These are phyloP conservation scores for Trichoderma sp. DNA, from an alignment of 2,329 filamentous ascomycete genomes.

Conservation along the genomic window DNA sequence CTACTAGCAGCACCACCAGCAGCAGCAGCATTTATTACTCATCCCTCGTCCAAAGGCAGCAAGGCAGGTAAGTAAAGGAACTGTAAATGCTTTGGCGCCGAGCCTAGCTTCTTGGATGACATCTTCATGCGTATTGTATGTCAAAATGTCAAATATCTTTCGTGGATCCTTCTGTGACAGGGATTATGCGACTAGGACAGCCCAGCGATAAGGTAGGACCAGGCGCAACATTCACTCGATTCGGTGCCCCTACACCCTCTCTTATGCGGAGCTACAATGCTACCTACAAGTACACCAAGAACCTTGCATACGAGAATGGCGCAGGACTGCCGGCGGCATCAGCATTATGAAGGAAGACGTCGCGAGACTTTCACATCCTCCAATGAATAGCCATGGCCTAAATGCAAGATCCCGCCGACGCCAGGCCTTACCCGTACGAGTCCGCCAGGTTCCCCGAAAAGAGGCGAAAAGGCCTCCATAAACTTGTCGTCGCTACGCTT, in stretches of 20 bases:
- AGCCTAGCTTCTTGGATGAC: background rate
- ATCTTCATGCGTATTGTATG: slow-evolving; percentile 16
- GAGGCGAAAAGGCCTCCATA: background rate
- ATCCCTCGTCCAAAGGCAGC: background rate
- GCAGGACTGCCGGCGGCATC: background rate
- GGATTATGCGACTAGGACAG: background rate
- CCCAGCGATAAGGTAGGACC: background rate
- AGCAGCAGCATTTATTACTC: background rate
- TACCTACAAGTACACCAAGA: background rate
- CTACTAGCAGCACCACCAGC: background rate
- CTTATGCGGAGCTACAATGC: background rate
- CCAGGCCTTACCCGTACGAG: background rate
- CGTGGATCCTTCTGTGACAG: background rate
- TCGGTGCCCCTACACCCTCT: slow-evolving; percentile 8
- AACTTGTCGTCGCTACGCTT: background rate
- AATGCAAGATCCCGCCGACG: background rate
- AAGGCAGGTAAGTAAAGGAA: background rate
- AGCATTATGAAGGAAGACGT: background rate
- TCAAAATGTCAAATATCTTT: slow-evolving; percentile 1
- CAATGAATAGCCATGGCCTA: background rate
- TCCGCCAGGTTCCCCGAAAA: background rate
- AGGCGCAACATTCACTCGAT: slow-evolving; percentile 25
- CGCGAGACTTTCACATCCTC: background rate
- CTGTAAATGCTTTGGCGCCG: background rate
- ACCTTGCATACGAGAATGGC: background rate